Percentiles rank a stretch among this genome's conserved stretches.
Evolutionary conservation across 768 basidiomycete genomes (phyloP).

Genomic region (Auriculariales sp.): DNA sequence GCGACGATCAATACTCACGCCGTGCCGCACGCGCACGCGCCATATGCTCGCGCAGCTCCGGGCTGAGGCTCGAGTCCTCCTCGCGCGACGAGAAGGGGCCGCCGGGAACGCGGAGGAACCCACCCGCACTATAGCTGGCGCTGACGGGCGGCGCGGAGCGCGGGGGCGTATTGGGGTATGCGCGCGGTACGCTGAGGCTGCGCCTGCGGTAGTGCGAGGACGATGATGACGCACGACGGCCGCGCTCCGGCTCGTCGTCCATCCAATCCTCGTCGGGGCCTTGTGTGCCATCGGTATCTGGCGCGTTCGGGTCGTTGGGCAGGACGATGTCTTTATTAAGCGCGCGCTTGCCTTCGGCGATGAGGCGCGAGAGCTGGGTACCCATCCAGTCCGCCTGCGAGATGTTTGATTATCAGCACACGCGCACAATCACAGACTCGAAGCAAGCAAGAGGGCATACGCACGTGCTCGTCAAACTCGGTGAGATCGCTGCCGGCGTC

Average conservation of each 20-base stretch:
- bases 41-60: slow-evolving; percentile 59
- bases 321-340: slow-evolving; percentile 67
- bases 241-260: neutral
- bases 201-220: neutral
- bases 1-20: too few relatives aligned
- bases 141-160: neutral
- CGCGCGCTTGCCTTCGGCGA: slow-evolving; percentile 67
- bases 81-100: slow-evolving; percentile 27
- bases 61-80: slow-evolving; percentile 38
- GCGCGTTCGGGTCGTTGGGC: neutral
- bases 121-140: neutral
- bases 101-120: neutral
- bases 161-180: neutral
- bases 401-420: slow-evolving; percentile 1
- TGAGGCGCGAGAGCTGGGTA: slow-evolving; percentile 49
- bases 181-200: neutral
- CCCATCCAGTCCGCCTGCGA: slow-evolving; percentile 77
- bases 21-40: slow-evolving; percentile 38
- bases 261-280: neutral
- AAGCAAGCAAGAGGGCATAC: slow-evolving; percentile 3
- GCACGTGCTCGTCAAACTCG: slow-evolving; percentile 33
- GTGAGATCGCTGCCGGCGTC: slow-evolving; percentile 19
- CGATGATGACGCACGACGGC: neutral
- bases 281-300: neutral
- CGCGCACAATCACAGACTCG: slow-evolving; percentile 1